Evolutionary conservation across 2,329 filamentous ascomycete species (phyloP), one percentile per base, ranked within the genome.

Genomic region (Stemphylium beticola): DNA sequence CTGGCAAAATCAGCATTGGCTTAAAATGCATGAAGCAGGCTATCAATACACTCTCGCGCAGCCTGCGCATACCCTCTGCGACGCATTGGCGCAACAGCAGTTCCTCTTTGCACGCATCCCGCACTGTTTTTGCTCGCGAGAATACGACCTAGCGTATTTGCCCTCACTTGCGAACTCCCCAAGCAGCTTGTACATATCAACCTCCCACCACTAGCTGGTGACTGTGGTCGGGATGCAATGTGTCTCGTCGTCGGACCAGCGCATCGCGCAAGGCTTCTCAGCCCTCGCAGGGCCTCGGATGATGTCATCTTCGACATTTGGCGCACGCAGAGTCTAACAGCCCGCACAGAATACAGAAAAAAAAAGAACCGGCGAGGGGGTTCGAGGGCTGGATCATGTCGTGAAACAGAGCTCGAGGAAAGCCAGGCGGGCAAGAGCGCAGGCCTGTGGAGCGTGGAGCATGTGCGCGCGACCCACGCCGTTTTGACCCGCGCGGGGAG

Each of bases 271-370:
- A 72, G 65, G 39, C 61, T 58, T 40, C 62, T 63, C 38, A 73
- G 56, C 51, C 61, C 67, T 55, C 58, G 58, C 53, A 74, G 59
- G 34, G 63, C 66, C 47, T 67, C 69, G 58, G 61, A 64, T 74
- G 72, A 73, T 71, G 70, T 73, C 72, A 74, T 74, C 37, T 60
- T 46, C 45, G 52, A 46, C 36, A 52, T 49, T 46, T 32, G 42
- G 40, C 50, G 47, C 38, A 12, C 29, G 14, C 46, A 49, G 24
- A 31, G 20, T n/a, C 47, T 40, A 41, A 37, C 41, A 44, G 41
- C 39, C 22, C 36, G 18, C 24, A 29, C 14, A 33, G 32, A 18
- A 26, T 29, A 11, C 9, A 33, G 24, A 31, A 26, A 18, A 17
- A 17, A 38, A 31, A n/a, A 15, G 18, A 32, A 31, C 31, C 34